A percentile compares a stretch with the other conserved stretches of the same genome.
These are phyloP conservation scores for Chloris gayana DNA, from an alignment of 176 grass and related monocot genomes.

Conservation along the genomic window DNA sequence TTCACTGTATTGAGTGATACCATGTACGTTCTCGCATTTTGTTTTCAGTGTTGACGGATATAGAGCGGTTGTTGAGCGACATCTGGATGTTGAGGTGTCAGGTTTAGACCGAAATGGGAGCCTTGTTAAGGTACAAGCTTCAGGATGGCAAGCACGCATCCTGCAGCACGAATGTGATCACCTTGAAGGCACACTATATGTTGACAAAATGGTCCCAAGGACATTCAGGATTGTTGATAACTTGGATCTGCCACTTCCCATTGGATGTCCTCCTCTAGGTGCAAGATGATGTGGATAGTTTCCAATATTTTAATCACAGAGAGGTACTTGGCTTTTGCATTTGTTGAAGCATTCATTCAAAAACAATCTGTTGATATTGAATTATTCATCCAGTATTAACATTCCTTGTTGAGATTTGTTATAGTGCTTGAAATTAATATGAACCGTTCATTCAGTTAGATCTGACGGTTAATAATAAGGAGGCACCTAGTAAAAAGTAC, in stretches of 20 bases:
- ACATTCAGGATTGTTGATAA: constrained; percentile 90
- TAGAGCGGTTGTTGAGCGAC: constrained; percentile 68
- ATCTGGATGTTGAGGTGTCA: constrained; percentile 89
- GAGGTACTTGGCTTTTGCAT: constrained; percentile 23
- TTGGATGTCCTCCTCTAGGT: constrained; percentile 70
- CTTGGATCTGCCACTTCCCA: constrained; percentile 70
- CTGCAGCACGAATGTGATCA: constrained; percentile 97
- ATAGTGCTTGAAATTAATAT: too few relatives aligned
- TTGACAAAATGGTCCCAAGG: constrained; percentile 89
- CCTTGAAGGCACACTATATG: constrained; percentile 85
- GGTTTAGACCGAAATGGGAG: constrained; percentile 72
- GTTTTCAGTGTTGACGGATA: constrained; percentile 84
- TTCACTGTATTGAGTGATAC: too few relatives aligned
- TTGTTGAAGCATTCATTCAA: background rate
- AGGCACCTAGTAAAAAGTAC: too few relatives aligned
- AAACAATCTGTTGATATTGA: background rate
- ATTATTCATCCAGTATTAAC: constrained; percentile 6
- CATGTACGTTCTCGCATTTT: too few relatives aligned
- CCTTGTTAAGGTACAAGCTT: constrained; percentile 73
- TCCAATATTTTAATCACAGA: constrained; percentile 7
- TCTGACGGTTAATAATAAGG: too few relatives aligned
- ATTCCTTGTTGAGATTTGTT: too few relatives aligned
- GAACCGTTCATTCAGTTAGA: too few relatives aligned
- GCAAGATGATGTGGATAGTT: constrained; percentile 31
- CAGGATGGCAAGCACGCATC: constrained; percentile 92